Base-by-base conservation (phyloP, 768 basidiomycete genomes). In the Auriscalpium vulgare region DNA sequence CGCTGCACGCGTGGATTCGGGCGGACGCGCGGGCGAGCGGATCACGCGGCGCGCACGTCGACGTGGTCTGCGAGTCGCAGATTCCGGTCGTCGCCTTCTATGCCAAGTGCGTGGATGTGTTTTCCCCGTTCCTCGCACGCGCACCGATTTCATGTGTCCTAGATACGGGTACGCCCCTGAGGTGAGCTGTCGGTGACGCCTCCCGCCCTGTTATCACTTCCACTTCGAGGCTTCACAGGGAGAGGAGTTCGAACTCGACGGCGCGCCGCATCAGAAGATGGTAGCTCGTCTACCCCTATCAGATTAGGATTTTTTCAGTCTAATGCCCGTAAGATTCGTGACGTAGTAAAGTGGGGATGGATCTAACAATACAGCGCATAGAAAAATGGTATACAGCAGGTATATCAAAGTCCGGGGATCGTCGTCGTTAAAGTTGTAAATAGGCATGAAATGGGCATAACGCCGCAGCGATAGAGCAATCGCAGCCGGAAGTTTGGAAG, bases 261-360 rank as follows among this genome's bases (percentile, higher is more conserved):
- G 89, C 36, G 89, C 81, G 65, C 89, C 87, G 56, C 90, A 93
- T 78, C 89, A 91, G 68, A 84, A 82, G 71, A 89, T 92, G 89
- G 76, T 84, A 58, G 70, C 78, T 62, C 74, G 71, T 59, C 68
- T 88, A 63, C 75, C 78, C 57, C 70, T 72, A 67, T 68, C 69
- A 51, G 64, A 61, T 56, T 68, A 70, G 58, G 64, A 56, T 59
- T 55, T 59, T 57, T 64, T 63, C 64, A 56, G 66, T 53, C 69
- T 72, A 61, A 29, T 57, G 70, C 51, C 51, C 62, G 62, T 69
- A 70, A 60, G 63, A 47, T 63, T 70, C 69, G 57, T 70, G 58
- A 70, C 53, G 59, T 58, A 59, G 59, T 65, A 69, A 67, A 46
- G 35, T 49, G 60, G 40, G 56, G 57, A 59, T 44, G 44, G 61